Conservation (phyloP, 768 basidiomycete genomes). For the Tulasnella calospora region DNA sequence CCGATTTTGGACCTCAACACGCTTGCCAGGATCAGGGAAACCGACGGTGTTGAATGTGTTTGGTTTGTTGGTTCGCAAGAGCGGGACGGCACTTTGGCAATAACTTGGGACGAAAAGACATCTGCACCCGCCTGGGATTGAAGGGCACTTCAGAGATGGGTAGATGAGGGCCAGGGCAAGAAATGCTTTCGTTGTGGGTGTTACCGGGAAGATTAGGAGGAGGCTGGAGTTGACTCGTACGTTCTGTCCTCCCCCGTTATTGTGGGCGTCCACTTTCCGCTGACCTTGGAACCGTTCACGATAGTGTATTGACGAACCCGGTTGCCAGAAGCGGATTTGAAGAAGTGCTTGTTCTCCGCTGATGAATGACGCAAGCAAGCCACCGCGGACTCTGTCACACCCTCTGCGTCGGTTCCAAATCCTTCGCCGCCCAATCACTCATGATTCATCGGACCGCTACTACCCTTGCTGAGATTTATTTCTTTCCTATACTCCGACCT, state of each 20-base stretch:
- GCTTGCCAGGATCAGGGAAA: too few relatives aligned
- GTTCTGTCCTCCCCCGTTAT: background rate
- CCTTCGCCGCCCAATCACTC: background rate
- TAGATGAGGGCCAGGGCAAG: conserved; percentile 31
- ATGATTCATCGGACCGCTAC: background rate
- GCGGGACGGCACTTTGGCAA: too few relatives aligned
- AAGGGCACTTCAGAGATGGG: too few relatives aligned
- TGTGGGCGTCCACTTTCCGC: background rate
- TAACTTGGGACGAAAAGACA: too few relatives aligned
- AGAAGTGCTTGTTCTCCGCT: conserved; percentile 18
- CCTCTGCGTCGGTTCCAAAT: background rate
- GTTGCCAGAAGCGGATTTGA: conserved; percentile 24
- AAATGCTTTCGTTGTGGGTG: conserved; percentile 34
- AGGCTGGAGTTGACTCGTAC: conserved; percentile 32
- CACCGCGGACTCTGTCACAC: background rate
- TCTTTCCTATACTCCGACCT: background rate
- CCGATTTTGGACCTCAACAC: too few relatives aligned
- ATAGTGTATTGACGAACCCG: conserved; percentile 28
- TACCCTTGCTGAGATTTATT: background rate
- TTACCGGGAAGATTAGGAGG: conserved; percentile 36
- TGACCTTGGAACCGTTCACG: background rate
- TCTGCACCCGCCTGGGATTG: too few relatives aligned
- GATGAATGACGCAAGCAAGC: conserved; percentile 16
- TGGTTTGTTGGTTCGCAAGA: too few relatives aligned
- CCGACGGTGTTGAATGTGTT: too few relatives aligned